Percentiles rank a stretch among this genome's conserved stretches.
Conservation (phyloP, 1,284 basidiomycete genomes). For the Heterobasidion occidentale region DNA sequence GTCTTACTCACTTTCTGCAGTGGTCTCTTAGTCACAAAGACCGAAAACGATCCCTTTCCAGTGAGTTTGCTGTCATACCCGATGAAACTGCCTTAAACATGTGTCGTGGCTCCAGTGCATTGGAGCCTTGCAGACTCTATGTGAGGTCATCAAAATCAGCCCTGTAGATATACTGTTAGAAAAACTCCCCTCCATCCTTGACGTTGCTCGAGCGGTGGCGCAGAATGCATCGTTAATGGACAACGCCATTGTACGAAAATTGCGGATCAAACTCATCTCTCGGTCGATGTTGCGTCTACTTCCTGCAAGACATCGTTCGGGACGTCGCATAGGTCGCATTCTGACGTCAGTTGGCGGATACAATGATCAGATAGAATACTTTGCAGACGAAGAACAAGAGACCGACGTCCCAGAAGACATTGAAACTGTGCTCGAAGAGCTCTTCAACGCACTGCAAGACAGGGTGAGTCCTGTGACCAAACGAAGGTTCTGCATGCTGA, state of each 20-base stretch:
- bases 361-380: not conserved
- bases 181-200: conserved; percentile 35
- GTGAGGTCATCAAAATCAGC: conserved; percentile 64
- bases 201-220: conserved; percentile 34
- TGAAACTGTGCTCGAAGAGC: conserved; percentile 67
- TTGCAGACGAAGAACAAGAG: conserved; percentile 38
- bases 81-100: not conserved
- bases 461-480: conserved; percentile 41
- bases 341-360: conserved; percentile 1
- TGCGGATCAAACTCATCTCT: conserved; percentile 55
- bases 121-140: conserved; percentile 67
- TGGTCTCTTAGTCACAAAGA: conserved; percentile 33
- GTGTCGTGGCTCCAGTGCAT: conserved; percentile 40
- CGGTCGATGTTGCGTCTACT: conserved; percentile 57
- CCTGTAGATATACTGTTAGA: conserved; percentile 46
- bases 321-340: conserved; percentile 31
- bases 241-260: conserved; percentile 65
- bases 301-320: conserved; percentile 33
- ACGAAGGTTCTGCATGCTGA: not conserved
- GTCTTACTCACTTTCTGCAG: conserved; percentile 43
- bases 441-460: conserved; percentile 77
- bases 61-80: conserved; percentile 29
- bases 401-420: conserved; percentile 74
- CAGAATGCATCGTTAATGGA: conserved; percentile 29
- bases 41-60: conserved; percentile 36